Evolutionary conservation across 495 filamentous ascomycete genomes (phyloP).

Genomic region (Penicillium riverlandense): DNA sequence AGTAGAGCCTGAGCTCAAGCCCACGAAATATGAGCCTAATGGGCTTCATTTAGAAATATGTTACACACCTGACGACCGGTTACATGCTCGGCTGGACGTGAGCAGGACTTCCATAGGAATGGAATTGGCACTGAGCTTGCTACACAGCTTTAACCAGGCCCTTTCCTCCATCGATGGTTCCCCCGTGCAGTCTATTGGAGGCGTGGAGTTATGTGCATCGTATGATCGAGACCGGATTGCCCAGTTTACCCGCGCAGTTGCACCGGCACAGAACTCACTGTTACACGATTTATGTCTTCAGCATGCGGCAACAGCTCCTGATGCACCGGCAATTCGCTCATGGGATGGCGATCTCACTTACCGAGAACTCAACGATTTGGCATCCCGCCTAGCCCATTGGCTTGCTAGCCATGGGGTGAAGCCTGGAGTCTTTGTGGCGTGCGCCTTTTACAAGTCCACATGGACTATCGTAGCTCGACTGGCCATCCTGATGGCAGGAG

Average conservation of each 20-base stretch:
- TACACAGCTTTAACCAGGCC: conserved; percentile 11
- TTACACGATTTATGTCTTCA: conserved; percentile 10
- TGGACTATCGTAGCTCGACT: conserved; percentile 25
- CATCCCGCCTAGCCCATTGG: conserved; percentile 14
- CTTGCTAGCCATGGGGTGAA: conserved; percentile 17
- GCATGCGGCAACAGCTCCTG: conserved; percentile 6
- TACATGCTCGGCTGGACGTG: conserved; percentile 6
- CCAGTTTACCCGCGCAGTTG: conserved; percentile 2
- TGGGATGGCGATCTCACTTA: conserved; percentile 31
- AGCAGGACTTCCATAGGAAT: neutral
- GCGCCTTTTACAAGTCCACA: conserved; percentile 22
- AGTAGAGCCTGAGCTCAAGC: too few species aligned
- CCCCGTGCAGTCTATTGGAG: conserved; percentile 1
- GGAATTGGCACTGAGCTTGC: conserved; percentile 9
- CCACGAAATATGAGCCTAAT: too few species aligned
- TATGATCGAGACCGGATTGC: conserved; percentile 6
- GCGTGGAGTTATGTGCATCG: conserved; percentile 5
- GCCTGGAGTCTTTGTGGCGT: conserved; percentile 17
- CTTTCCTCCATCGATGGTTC: conserved; percentile 2
- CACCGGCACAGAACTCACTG: conserved; percentile 6
- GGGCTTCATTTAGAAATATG: conserved; percentile 7
- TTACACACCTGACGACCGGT: conserved; percentile 1
- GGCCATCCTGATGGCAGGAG: conserved; percentile 26
- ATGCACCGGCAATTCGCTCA: conserved; percentile 13
- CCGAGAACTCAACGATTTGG: conserved; percentile 15